Evolutionary conservation across 2,329 filamentous ascomycete species (phyloP).

Genomic region (Lecanicillium sp.): DNA sequence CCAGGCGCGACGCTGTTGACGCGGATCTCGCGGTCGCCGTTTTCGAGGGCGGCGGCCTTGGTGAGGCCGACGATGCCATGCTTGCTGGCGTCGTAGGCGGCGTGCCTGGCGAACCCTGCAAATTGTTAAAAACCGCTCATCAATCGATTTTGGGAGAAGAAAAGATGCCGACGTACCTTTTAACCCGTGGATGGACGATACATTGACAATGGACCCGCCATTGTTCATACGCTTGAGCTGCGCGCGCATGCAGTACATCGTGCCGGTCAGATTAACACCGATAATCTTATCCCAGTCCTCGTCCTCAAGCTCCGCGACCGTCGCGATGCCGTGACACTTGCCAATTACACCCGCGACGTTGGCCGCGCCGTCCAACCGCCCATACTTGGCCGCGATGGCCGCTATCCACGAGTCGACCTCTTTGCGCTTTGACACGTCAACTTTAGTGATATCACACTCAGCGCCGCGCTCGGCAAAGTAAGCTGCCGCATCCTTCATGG

Average conservation of each 20-base stretch:
- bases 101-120: constrained; percentile 27
- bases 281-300: constrained; percentile 42
- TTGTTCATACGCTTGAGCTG: constrained; percentile 38
- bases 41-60: constrained; percentile 26
- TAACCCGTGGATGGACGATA: constrained; percentile 45
- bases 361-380: constrained; percentile 46
- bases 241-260: constrained; percentile 43
- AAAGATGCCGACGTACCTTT: constrained; percentile 24
- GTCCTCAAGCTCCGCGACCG: constrained; percentile 37
- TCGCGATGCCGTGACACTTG: constrained; percentile 32
- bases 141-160: no score
- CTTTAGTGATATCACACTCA: no score
- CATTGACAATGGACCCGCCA: constrained; percentile 54
- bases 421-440: constrained; percentile 41
- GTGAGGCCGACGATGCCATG: constrained; percentile 30
- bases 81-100: constrained; percentile 30
- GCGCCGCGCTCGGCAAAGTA: constrained; percentile 29
- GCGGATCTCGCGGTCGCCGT: constrained; percentile 35
- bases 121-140: no score
- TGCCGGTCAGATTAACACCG: constrained; percentile 40
- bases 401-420: constrained; percentile 45
- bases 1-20: constrained; percentile 41
- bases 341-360: constrained; percentile 49
- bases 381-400: constrained; percentile 37
- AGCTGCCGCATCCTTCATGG: constrained; percentile 25